Conservation (phyloP, 2,329 filamentous ascomycete genomes). For the Colletotrichum simmondsii region DNA sequence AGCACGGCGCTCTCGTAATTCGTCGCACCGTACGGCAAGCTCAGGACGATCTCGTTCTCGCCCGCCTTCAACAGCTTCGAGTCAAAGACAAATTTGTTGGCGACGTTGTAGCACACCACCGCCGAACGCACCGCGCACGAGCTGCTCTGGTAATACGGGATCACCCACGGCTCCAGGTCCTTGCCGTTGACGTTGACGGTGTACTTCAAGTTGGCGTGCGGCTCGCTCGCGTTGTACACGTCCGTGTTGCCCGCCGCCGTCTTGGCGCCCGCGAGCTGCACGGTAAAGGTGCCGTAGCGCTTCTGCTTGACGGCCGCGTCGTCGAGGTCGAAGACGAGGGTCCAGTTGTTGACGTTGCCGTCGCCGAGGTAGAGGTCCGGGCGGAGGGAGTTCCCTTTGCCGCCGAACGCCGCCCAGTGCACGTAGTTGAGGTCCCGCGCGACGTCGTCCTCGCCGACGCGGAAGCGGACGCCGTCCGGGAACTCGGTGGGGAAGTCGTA, state of each 20-base stretch:
- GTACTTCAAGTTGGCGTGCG: slow-evolving; percentile 61
- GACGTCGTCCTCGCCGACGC: slow-evolving; percentile 59
- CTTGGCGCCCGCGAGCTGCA: slow-evolving; percentile 72
- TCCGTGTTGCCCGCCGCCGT: slow-evolving; percentile 71
- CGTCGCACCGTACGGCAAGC: slow-evolving; percentile 66
- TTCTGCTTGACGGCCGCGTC: slow-evolving; percentile 52
- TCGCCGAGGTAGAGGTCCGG: slow-evolving; percentile 51
- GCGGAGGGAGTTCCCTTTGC: slow-evolving; percentile 57
- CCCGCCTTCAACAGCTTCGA: slow-evolving; percentile 55
- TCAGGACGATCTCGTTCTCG: slow-evolving; percentile 63
- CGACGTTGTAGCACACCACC: slow-evolving; percentile 68
- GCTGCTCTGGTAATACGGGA: slow-evolving; percentile 66
- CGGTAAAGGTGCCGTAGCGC: slow-evolving; percentile 65
- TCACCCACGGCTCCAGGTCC: slow-evolving; percentile 60
- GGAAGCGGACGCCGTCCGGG: slow-evolving; percentile 64
- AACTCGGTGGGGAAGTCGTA: slow-evolving; percentile 69
- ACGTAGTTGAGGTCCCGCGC: slow-evolving; percentile 66
- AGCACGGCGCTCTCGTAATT: slow-evolving; percentile 66
- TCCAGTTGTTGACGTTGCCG: slow-evolving; percentile 65
- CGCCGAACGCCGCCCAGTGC: slow-evolving; percentile 70
- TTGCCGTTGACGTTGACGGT: slow-evolving; percentile 47
- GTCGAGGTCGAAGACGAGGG: slow-evolving; percentile 56
- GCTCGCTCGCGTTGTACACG: slow-evolving; percentile 61
- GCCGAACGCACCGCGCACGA: slow-evolving; percentile 69
- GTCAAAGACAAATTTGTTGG: slow-evolving; percentile 66